Evolutionary conservation across 179 eudicot species (phyloP).

Genomic region (Actinidia arguta): DNA sequence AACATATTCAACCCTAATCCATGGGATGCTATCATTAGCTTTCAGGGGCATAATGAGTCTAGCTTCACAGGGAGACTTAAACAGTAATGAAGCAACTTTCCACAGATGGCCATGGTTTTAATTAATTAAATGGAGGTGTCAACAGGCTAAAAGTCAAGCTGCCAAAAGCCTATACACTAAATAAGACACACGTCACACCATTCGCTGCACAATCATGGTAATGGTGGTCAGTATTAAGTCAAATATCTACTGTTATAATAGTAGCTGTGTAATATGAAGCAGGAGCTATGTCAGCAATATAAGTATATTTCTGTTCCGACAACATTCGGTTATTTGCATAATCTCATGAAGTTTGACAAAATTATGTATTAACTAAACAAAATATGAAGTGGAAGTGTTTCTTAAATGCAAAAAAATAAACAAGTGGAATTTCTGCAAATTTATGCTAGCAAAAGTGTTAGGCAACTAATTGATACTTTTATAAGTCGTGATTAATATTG

Average conservation of each 20-base stretch:
- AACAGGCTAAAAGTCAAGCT: not conserved
- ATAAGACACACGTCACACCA: not conserved
- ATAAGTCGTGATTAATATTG: no score
- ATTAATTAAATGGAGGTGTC: not conserved
- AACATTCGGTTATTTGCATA: no score
- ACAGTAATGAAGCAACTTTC: conserved; percentile 9
- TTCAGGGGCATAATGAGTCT: conserved; percentile 20
- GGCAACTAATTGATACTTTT: no score
- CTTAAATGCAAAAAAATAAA: no score
- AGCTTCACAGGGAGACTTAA: conserved; percentile 12
- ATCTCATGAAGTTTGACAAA: no score
- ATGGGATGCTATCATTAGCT: conserved; percentile 17
- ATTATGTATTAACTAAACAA: no score
- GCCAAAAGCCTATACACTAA: not conserved
- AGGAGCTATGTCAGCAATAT: not conserved
- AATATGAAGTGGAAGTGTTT: no score
- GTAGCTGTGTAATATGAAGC: not conserved
- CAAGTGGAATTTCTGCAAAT: no score
- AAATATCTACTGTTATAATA: not conserved
- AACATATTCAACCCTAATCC: conserved; percentile 20
- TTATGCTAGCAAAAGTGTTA: no score
- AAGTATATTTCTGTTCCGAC: no score
- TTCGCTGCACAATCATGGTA: not conserved
- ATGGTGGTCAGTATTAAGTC: not conserved
- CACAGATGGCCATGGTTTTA: not conserved